Evolutionary conservation across 768 basidiomycete genomes (phyloP).

Genomic region (Phylloporus sp.): DNA sequence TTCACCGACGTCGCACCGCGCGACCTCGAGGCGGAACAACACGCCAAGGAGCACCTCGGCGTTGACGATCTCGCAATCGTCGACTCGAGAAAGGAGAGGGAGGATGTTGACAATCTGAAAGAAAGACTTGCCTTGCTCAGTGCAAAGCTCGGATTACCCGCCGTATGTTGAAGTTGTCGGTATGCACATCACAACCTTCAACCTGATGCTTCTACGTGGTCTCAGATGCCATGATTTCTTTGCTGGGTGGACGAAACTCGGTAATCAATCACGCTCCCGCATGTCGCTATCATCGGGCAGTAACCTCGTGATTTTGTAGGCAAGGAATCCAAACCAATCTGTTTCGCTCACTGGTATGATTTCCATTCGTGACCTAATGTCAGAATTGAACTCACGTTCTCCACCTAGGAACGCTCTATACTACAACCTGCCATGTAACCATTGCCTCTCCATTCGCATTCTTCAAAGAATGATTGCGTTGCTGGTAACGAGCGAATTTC

Average conservation of each 20-base stretch:
- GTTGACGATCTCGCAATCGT: conserved; percentile 27
- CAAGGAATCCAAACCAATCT: neutral
- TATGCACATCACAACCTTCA: neutral
- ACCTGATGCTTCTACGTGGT: too few species aligned
- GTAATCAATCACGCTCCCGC: too few species aligned
- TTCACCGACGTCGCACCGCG: conserved; percentile 70
- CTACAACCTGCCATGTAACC: conserved; percentile 2
- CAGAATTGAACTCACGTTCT: neutral
- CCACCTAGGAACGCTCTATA: neutral
- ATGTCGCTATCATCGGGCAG: too few species aligned
- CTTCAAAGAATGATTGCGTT: neutral
- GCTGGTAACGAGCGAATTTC: neutral
- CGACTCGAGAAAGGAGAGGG: conserved; percentile 30
- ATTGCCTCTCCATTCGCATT: neutral
- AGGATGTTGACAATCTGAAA: conserved; percentile 39
- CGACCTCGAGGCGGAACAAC: conserved; percentile 74
- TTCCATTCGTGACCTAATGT: conserved; percentile 1
- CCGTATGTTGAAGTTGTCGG: conserved; percentile 7
- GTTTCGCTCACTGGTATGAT: too few species aligned
- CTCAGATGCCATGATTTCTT: too few species aligned
- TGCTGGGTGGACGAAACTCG: too few species aligned
- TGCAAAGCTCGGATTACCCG: conserved; percentile 29
- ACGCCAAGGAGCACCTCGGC: conserved; percentile 63
- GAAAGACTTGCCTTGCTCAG: conserved; percentile 32
- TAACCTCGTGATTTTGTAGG: neutral